Conservation (phyloP, 176 grass and related monocot species). For the Avena atlantica region DNA sequence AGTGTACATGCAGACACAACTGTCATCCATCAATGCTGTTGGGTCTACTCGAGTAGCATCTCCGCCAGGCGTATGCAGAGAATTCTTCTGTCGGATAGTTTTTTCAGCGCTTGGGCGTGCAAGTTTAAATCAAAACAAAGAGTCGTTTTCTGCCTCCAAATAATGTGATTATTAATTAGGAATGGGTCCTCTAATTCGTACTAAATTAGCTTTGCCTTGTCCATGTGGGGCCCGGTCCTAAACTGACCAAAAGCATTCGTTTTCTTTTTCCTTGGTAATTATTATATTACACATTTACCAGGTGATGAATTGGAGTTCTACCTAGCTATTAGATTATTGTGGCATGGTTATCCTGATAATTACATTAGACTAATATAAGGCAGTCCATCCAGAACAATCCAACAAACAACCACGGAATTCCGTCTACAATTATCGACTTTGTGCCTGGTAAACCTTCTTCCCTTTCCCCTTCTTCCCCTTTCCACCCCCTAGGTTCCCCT, state of each 20-base stretch:
- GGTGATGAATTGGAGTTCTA: neutral
- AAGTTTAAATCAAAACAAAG: slow-evolving; percentile 41
- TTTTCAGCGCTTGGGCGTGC: slow-evolving; percentile 31
- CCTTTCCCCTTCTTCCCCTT: neutral
- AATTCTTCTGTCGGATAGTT: slow-evolving; percentile 29
- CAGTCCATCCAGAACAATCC: slow-evolving; percentile 45
- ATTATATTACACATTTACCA: neutral
- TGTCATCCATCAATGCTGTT: neutral
- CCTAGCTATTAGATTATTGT: neutral
- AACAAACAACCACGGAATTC: slow-evolving; percentile 41
- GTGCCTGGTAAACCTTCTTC: slow-evolving; percentile 31
- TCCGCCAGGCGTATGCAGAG: neutral
- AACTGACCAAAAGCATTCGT: slow-evolving; percentile 51
- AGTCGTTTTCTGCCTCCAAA: slow-evolving; percentile 49
- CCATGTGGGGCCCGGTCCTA: slow-evolving; percentile 34
- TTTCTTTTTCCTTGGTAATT: neutral
- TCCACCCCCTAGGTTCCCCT: neutral
- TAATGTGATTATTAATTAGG: slow-evolving; percentile 17
- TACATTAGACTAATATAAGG: slow-evolving; percentile 26
- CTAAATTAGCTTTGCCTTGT: slow-evolving; percentile 46
- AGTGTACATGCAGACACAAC: neutral
- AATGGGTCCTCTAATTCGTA: slow-evolving; percentile 23
- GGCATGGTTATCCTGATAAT: slow-evolving; percentile 24
- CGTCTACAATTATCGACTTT: slow-evolving; percentile 38
- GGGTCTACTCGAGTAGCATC: slow-evolving; percentile 19